These are phyloP conservation scores for Phascolomyces articulosus DNA, from an alignment of 371 early-diverging fungal species.

Conservation along the genomic window DNA sequence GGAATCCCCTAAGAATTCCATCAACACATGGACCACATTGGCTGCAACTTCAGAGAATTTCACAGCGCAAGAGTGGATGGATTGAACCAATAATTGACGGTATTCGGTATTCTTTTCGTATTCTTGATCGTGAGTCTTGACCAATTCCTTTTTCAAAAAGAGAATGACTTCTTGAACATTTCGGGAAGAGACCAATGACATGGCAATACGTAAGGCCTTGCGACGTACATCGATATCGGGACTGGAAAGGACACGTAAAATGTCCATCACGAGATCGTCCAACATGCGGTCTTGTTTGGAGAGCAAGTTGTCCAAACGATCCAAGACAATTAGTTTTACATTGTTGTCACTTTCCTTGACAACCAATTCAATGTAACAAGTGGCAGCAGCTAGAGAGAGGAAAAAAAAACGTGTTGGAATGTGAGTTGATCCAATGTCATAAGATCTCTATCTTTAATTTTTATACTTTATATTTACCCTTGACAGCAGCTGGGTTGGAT, in stretches of 20 bases:
- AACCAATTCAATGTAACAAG: constrained; percentile 88
- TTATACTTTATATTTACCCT: constrained; percentile 52
- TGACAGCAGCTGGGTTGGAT: constrained; percentile 86
- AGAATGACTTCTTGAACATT: constrained; percentile 93
- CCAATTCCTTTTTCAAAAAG: constrained; percentile 91
- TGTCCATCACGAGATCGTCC: constrained; percentile 93
- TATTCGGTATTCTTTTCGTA: constrained; percentile 94
- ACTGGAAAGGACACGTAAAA: constrained; percentile 50
- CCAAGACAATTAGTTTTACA: constrained; percentile 94
- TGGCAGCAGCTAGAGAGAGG: constrained; percentile 72
- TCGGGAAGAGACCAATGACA: constrained; percentile 87
- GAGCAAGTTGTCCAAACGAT: constrained; percentile 84
- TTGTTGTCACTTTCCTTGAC: constrained; percentile 96
- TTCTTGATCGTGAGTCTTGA: constrained; percentile 87
- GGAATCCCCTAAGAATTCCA: constrained; percentile 92
- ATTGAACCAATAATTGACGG: constrained; percentile 90
- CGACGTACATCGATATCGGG: constrained; percentile 97
- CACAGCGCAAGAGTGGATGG: constrained; percentile 96
- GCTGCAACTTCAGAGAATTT: constrained; percentile 95
- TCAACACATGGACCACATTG: constrained; percentile 90
- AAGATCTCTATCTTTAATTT: no score
- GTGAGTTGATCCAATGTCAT: no score
- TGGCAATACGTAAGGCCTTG: constrained; percentile 83
- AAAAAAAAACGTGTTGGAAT: no score
- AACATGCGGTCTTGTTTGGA: constrained; percentile 85